Percentiles rank a stretch among this genome's conserved stretches.
These are phyloP conservation scores for Talaromyces sp. DNA, from an alignment of 2,329 filamentous ascomycete species.

Conservation along the genomic window DNA sequence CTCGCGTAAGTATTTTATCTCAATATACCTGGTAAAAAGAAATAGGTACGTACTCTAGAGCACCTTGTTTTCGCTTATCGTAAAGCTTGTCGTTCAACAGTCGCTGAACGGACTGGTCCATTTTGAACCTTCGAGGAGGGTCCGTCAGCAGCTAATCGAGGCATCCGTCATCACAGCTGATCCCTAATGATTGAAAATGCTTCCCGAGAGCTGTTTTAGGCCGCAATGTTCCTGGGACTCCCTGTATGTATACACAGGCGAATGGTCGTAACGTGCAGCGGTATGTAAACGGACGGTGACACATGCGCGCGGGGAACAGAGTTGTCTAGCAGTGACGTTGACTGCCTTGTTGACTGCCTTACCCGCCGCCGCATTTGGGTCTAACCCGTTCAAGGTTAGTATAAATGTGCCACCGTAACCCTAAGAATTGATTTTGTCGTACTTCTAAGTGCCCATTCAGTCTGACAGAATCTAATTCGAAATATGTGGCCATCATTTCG, in stretches of 20 bases:
- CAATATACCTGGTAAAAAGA: not conserved
- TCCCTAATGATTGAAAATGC: not conserved
- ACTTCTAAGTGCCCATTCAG: too few species aligned
- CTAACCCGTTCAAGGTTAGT: not conserved
- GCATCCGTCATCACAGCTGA: not conserved
- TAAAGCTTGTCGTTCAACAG: constrained; percentile 97
- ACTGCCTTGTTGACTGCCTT: not conserved
- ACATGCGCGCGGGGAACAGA: not conserved
- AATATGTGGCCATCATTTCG: too few species aligned
- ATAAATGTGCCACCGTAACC: too few species aligned
- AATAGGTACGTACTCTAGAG: constrained; percentile 68
- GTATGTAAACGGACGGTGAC: not conserved
- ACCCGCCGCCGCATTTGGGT: not conserved
- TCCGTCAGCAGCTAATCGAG: not conserved
- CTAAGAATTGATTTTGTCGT: too few species aligned
- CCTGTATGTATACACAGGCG: not conserved
- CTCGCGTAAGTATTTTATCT: constrained; percentile 3
- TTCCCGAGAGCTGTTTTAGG: not conserved
- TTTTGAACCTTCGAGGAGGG: constrained; percentile 34
- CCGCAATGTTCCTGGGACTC: not conserved
- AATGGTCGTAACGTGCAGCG: not conserved
- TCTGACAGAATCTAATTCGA: too few species aligned
- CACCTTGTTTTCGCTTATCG: constrained; percentile 93
- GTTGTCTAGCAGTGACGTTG: not conserved
- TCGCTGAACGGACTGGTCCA: constrained; percentile 88